phyloP scores from a whole-genome alignment of 306 rosid species.

The Quercus aquifolioides region DNA sequence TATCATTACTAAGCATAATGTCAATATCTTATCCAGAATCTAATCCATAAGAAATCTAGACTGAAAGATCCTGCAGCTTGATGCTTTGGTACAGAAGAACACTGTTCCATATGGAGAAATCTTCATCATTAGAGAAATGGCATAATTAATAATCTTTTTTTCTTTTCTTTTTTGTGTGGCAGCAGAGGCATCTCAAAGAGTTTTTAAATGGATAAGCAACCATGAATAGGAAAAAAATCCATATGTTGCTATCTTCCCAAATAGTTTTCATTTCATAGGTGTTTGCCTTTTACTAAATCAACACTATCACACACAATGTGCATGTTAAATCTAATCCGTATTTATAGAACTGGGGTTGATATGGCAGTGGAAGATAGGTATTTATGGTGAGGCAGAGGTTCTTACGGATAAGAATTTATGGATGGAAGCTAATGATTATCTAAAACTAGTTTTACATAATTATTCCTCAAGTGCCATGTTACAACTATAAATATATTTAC shows the following conservation, averaged over 20 bases:
- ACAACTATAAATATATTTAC: background rate
- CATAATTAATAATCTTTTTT: no score
- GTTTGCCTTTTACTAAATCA: background rate
- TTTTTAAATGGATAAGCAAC: background rate
- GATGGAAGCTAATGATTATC: background rate
- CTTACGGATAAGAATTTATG: background rate
- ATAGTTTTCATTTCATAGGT: background rate
- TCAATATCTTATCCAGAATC: background rate
- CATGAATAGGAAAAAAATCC: background rate
- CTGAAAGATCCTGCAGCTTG: background rate
- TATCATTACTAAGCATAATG: background rate
- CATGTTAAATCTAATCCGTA: background rate
- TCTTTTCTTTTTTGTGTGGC: no score
- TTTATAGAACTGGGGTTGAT: background rate
- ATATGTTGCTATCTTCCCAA: background rate
- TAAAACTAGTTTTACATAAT: background rate
- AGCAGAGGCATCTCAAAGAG: no score
- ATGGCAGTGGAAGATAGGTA: background rate
- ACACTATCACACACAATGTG: background rate
- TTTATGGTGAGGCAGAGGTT: background rate
- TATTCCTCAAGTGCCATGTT: background rate
- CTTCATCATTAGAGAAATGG: background rate
- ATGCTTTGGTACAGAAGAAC: background rate
- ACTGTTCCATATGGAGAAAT: background rate
- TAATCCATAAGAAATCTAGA: background rate